A percentile compares a stretch with the other conserved stretches of the same genome.
Evolutionary conservation across 2,329 filamentous ascomycete genomes (phyloP).

Genomic region (Stachybotrys echinatus): DNA sequence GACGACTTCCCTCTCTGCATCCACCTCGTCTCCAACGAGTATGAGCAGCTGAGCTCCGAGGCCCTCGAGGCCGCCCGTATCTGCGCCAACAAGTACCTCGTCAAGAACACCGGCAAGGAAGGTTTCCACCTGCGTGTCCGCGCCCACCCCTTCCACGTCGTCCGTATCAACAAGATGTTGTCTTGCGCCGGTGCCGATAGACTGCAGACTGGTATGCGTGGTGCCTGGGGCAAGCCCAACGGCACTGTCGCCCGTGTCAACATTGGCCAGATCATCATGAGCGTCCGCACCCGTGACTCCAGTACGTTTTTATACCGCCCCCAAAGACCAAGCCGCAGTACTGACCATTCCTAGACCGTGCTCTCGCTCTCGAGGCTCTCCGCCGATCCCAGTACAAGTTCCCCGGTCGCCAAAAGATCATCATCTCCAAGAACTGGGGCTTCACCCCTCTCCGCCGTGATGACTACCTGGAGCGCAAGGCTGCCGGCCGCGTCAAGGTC

Average conservation of each 20-base stretch:
- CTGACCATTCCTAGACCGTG: constrained; percentile 59
- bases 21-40: constrained; percentile 99
- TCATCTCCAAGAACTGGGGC: constrained; percentile 99
- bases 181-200: constrained; percentile 99
- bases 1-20: constrained; percentile 99
- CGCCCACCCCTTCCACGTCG: constrained; percentile 98
- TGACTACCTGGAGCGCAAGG: constrained; percentile 94
- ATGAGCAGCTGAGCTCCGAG: constrained; percentile 99
- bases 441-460: constrained; percentile 98
- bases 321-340: constrained; percentile 6
- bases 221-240: constrained; percentile 99
- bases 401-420: constrained; percentile 99
- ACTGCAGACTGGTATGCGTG: constrained; percentile 99
- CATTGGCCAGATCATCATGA: constrained; percentile 99
- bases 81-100: constrained; percentile 98
- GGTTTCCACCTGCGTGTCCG: constrained; percentile 71
- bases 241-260: constrained; percentile 99
- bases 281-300: constrained; percentile 92
- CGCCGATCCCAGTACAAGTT: constrained; percentile 99
- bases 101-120: constrained; percentile 69
- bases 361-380: constrained; percentile 93
- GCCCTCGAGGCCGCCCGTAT: constrained; percentile 99
- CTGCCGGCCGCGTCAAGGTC: constrained; percentile 87
- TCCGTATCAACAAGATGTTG: constrained; percentile 99
- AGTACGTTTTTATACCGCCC: constrained; percentile 48